Evolutionary conservation across 805 yeast species (phyloP), one percentile per base, ranked within the genome.

Genomic region (Metschnikowia kofuensis): DNA sequence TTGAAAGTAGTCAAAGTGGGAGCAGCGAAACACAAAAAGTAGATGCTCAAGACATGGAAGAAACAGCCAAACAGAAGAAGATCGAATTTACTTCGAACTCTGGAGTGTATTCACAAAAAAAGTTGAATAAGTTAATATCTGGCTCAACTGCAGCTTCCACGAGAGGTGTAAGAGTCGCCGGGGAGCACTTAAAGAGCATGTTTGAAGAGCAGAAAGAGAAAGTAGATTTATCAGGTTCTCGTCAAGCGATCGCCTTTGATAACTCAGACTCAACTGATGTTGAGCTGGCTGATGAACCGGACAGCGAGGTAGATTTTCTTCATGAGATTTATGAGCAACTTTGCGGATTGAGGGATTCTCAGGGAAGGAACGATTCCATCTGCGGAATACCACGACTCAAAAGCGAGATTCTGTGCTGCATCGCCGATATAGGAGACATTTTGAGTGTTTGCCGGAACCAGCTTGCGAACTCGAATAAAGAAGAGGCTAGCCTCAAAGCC

Each of bases 241-340:
- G 38, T 4, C 41, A 45, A 21, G 31, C 21, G 10, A 8, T 43
- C 2, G 41, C 15, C 16, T 49, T 51, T 28, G 50, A 51, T 38
- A 45, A 36, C 38, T 48, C 51, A 10, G 54, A 51, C 42, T 51
- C 54, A 6, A 51, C 54, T 9, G 54, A 51, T 34, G 54, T 51
- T 29, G 54, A 51, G 10, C 54, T 51, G 51, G 38, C 11, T 9
- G 39, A 15, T 2, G 54, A 48, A 36, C 34, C 29, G 21, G 40
- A 29, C 2, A 38, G 39, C 7, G 42, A 41, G 6, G 5, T n/a
- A 35, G 44, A 31, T 12, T 37, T 42, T 39, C 35, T 48, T 12
- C 38, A 38, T 30, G 43, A 43, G 16, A 34, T 51, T 9, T 51
- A 48, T 37, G 44, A 39, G 44, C 51, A 42, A 34, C 12, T 51